Conservation (phyloP, 176 grass and related monocot species). For the Bolboschoenus planiculmis region DNA sequence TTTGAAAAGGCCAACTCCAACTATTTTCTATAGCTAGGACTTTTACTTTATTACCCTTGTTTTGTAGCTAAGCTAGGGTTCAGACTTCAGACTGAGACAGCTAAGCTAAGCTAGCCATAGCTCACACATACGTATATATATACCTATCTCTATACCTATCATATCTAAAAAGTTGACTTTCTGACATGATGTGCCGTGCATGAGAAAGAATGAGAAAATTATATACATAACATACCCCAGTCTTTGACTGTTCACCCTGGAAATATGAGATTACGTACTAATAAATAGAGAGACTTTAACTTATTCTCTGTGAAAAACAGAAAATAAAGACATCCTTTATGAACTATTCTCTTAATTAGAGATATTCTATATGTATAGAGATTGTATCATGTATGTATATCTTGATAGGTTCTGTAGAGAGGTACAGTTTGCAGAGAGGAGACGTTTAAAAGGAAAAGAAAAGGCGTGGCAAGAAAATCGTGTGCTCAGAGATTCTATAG, state of each 20-base stretch:
- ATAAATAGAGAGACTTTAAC: too few species aligned
- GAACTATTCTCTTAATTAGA: not conserved
- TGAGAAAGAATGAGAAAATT: not conserved
- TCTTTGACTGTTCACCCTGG: conserved; percentile 5
- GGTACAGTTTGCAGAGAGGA: not conserved
- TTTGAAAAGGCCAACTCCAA: conserved; percentile 25
- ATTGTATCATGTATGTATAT: not conserved
- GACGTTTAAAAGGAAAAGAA: not conserved
- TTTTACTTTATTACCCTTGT: not conserved
- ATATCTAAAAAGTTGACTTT: conserved; percentile 22
- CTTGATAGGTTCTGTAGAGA: not conserved
- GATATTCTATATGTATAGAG: not conserved
- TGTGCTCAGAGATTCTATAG: conserved; percentile 40
- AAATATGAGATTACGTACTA: conserved; percentile 2
- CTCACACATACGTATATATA: not conserved
- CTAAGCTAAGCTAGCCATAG: not conserved
- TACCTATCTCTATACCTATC: not conserved
- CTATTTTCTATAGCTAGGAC: not conserved
- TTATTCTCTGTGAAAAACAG: not conserved
- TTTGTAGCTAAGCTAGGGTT: not conserved
- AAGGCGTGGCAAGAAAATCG: conserved; percentile 30
- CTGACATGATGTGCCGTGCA: conserved; percentile 4
- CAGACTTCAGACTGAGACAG: not conserved
- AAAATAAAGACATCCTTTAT: not conserved
- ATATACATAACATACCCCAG: not conserved